These are phyloP conservation scores for Lanmaoa rubissima DNA, from an alignment of 768 basidiomycete species.

Conservation along the genomic window DNA sequence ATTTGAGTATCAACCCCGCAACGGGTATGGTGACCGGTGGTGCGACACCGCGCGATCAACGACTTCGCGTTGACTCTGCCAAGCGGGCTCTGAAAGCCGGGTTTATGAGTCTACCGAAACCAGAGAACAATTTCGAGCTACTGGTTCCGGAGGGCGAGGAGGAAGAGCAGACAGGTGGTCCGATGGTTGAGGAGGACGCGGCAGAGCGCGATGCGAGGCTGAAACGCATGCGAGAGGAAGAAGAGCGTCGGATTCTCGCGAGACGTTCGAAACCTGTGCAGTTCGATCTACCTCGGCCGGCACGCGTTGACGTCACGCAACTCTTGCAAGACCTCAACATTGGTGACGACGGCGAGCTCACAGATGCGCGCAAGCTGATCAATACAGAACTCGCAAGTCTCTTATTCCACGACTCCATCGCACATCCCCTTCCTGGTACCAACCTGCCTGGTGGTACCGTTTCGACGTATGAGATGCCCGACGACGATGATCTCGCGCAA, in stretches of 20 bases:
- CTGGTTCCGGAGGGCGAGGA: conserved; percentile 88
- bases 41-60: conserved; percentile 77
- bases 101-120: conserved; percentile 82
- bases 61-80: conserved; percentile 55
- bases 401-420: conserved; percentile 84
- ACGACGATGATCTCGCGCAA: conserved; percentile 66
- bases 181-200: conserved; percentile 73
- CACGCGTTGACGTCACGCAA: conserved; percentile 68
- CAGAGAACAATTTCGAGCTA: conserved; percentile 97
- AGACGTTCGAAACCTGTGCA: conserved; percentile 81
- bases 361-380: conserved; percentile 60
- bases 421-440: conserved; percentile 87
- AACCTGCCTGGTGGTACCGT: conserved; percentile 66
- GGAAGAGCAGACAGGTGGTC: conserved; percentile 32
- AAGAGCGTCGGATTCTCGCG: conserved; percentile 77
- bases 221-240: conserved; percentile 65
- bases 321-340: conserved; percentile 61
- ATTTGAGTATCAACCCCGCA: conserved; percentile 79
- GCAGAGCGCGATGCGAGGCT: conserved; percentile 84
- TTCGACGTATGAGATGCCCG: conserved; percentile 71
- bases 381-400: conserved; percentile 76
- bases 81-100: conserved; percentile 79
- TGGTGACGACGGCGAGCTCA: conserved; percentile 45
- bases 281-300: conserved; percentile 79
- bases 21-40: conserved; percentile 55